phyloP scores from a whole-genome alignment of 768 basidiomycete species.

The Suillus spraguei region DNA sequence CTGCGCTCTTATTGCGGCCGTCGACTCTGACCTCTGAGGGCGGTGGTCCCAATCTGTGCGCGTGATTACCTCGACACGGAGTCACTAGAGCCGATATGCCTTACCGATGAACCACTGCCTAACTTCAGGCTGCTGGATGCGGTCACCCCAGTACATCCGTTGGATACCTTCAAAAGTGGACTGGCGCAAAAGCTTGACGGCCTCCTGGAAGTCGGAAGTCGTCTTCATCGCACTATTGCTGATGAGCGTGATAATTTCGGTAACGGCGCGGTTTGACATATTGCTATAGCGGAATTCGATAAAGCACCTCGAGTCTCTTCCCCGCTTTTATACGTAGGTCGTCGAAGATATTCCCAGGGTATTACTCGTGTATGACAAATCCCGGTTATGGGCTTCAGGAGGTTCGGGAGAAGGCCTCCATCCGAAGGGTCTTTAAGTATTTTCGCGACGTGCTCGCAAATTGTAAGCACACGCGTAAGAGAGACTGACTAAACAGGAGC shows the following conservation, averaged over 20 bases:
- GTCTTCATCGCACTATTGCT: neutral
- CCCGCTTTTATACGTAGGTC: neutral
- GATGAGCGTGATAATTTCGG: neutral
- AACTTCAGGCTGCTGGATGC: conserved; percentile 10
- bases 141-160: conserved; percentile 1
- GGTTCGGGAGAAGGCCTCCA: neutral
- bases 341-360: neutral
- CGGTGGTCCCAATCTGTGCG: conserved; percentile 1
- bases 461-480: neutral
- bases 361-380: neutral
- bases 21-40: conserved; percentile 3
- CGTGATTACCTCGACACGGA: neutral
- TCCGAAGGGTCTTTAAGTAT: neutral
- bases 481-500: neutral
- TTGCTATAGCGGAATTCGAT: neutral
- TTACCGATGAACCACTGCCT: conserved; percentile 6
- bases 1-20: neutral
- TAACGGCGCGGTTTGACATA: neutral
- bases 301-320: neutral
- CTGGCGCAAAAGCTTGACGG: neutral
- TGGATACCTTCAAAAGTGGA: neutral
- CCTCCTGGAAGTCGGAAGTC: neutral
- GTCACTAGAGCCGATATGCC: neutral
- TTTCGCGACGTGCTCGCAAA: neutral
- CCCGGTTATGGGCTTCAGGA: neutral